These are phyloP conservation scores for Aureobasidium pullulans DNA, from an alignment of 2,329 filamentous ascomycete genomes.

Conservation along the genomic window DNA sequence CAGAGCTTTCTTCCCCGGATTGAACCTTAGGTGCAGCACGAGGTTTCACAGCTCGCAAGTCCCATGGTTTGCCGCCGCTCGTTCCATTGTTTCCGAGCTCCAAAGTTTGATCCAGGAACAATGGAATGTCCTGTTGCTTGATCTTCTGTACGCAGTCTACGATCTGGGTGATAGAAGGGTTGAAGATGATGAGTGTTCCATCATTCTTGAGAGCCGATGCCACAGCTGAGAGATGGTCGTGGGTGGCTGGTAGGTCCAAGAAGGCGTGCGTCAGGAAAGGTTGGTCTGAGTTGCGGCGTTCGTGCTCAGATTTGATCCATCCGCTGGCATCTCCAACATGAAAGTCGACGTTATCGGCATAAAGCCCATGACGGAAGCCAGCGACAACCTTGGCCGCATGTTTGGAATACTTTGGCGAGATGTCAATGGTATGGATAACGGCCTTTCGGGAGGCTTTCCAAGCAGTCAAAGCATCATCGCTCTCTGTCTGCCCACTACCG, in stretches of 20 bases:
- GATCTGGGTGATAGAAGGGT: slow-evolving; percentile 72
- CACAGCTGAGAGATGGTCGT: slow-evolving; percentile 45
- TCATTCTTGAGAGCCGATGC: slow-evolving; percentile 55
- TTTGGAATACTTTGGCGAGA: slow-evolving; percentile 52
- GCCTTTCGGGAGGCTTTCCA: slow-evolving; percentile 49
- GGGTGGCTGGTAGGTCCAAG: slow-evolving; percentile 62
- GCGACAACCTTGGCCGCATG: slow-evolving; percentile 59
- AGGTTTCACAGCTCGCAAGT: slow-evolving; percentile 47
- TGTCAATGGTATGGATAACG: slow-evolving; percentile 68
- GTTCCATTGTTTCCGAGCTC: slow-evolving; percentile 47
- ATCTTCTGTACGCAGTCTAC: slow-evolving; percentile 53
- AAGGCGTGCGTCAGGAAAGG: slow-evolving; percentile 65
- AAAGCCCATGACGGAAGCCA: slow-evolving; percentile 63
- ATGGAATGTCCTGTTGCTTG: slow-evolving; percentile 47
- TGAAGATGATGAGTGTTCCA: slow-evolving; percentile 62
- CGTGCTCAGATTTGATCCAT: slow-evolving; percentile 52
- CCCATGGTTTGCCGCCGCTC: slow-evolving; percentile 55
- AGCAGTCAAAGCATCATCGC: slow-evolving; percentile 19
- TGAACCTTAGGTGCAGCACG: slow-evolving; percentile 23
- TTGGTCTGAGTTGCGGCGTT: slow-evolving; percentile 29
- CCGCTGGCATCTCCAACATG: slow-evolving; percentile 59
- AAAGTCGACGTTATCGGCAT: slow-evolving; percentile 64
- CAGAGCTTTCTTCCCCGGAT: not conserved
- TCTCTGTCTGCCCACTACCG: slow-evolving; percentile 17
- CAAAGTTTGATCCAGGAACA: slow-evolving; percentile 52